phyloP scores from a whole-genome alignment of 345 rosid species.

The Murraya koenigii region DNA sequence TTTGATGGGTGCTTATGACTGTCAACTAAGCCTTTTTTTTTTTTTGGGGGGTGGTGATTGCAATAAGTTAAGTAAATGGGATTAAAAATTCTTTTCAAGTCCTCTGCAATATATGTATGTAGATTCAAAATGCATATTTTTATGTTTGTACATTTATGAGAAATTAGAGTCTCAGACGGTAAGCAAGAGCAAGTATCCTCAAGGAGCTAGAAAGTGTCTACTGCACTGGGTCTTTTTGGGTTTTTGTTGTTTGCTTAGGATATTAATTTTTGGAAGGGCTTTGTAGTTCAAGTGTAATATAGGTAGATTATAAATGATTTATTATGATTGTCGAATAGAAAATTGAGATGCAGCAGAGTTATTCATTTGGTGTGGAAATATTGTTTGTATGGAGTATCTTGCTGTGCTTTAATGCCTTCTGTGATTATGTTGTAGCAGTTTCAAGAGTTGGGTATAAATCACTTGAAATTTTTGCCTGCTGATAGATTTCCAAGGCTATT shows the following conservation, averaged over 20 bases:
- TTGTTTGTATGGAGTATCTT: neutral
- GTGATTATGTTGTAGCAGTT: neutral
- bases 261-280: neutral
- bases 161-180: neutral
- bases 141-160: neutral
- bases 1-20: neutral
- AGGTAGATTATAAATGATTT: neutral
- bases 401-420: neutral
- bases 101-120: neutral
- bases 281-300: neutral
- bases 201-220: neutral
- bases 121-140: neutral
- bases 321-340: neutral
- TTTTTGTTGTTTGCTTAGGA: neutral
- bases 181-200: neutral
- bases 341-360: neutral
- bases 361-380: neutral
- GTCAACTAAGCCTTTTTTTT: neutral
- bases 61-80: neutral
- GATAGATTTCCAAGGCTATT: neutral
- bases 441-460: neutral
- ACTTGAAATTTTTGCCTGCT: neutral
- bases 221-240: neutral
- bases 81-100: neutral
- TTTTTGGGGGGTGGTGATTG: too few species aligned